These are phyloP conservation scores for Aureobasidium lini DNA, from an alignment of 2,329 filamentous ascomycete genomes.

Conservation along the genomic window DNA sequence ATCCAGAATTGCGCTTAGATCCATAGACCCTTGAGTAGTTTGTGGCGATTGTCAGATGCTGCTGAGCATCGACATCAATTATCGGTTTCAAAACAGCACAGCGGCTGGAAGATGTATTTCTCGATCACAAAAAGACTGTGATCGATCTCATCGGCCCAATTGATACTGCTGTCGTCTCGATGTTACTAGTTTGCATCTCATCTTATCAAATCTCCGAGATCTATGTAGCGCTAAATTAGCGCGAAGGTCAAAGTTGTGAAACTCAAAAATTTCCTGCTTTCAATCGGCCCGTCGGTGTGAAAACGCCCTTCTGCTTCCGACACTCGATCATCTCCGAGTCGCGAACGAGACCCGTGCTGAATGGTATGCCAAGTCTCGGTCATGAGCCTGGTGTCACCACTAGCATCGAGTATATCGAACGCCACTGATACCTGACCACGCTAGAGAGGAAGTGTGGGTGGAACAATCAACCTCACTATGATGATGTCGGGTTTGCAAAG, in stretches of 20 bases:
- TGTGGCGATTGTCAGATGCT: too few species aligned
- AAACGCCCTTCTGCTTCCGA: background rate
- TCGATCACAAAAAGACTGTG: too few species aligned
- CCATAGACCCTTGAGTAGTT: too few species aligned
- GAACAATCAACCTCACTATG: background rate
- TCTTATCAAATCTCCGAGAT: slow-evolving; percentile 10
- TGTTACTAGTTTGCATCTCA: background rate
- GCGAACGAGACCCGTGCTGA: slow-evolving; percentile 1
- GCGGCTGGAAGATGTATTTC: too few species aligned
- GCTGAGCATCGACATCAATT: too few species aligned
- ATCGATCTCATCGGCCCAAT: background rate
- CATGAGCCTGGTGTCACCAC: background rate
- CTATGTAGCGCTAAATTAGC: background rate
- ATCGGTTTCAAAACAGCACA: too few species aligned
- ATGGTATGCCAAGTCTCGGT: background rate
- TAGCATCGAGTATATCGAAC: too few species aligned
- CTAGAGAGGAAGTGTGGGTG: too few species aligned
- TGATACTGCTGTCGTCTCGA: background rate
- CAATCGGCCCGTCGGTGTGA: background rate
- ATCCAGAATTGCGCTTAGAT: too few species aligned
- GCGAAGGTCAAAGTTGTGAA: background rate
- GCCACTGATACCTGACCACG: background rate
- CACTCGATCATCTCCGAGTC: background rate
- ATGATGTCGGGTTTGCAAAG: background rate
- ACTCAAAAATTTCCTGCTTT: background rate